Base-by-base conservation (phyloP, 2,329 filamentous ascomycete genomes). In the Sordariomycetes sp. region DNA sequence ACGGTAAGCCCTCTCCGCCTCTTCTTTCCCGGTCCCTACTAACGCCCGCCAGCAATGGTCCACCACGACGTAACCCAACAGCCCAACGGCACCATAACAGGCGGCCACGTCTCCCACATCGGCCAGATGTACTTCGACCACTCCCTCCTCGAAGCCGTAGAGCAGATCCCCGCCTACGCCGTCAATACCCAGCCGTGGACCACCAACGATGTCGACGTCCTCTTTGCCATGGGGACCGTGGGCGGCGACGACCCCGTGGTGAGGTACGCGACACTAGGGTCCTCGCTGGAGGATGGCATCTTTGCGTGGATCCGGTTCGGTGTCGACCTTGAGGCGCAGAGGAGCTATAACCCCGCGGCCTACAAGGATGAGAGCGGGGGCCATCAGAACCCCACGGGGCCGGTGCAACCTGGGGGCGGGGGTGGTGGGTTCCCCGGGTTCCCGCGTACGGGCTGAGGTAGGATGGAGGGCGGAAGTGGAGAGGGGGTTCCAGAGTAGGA, bases 61-160 rank as follows among this genome's bases (percentile, higher is more conserved):
- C 66, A 72, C 60, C 62, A 67, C 53, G 70, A 70, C 55, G 68
- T 68, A 2, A 68, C 67, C 10, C 59, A 66, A 3, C 61, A 65
- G 17, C 53, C 62, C 35, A 72, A 72, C 62, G 60, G 65, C 36
- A 72, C 70, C 1, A 65, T 72, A 4, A 66, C 64, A 34, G 64
- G 68, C 0, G 66, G 65, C 51, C 68, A 68, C 36, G 74, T 80
- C 56, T 76, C 79, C 10, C 80, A 86, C 66, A 75, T 85, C 34
- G 82, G 82, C n/a, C 82, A 86, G 66, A 67, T 82, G 57, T 86
- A 82, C 70, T 81, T 84, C 64, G 80, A 84, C 66, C 77, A 84
- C 63, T 72, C 74, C 57, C 74, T 86, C 36, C 75, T 82, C 59
- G 60, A 67, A 4, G 64, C 70, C 24, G 79, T 84, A 53, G 78